A percentile compares a stretch with the other conserved stretches of the same genome.
Conservation (phyloP, 75 land plant genomes). For the Picea sitchensis region DNA sequence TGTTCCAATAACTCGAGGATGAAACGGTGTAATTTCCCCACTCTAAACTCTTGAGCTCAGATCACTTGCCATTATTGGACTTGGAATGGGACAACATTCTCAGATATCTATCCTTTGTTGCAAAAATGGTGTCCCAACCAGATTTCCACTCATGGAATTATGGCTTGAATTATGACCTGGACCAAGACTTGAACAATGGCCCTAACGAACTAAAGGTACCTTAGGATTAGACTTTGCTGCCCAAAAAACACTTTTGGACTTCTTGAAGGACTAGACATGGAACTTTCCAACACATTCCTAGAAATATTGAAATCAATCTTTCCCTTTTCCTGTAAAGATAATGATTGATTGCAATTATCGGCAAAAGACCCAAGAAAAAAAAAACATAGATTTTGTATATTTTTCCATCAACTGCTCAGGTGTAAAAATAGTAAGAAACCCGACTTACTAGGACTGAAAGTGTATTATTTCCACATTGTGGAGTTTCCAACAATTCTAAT, state of each 20-base stretch:
- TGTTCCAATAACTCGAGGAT: constrained; percentile 61
- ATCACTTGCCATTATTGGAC: constrained; percentile 84
- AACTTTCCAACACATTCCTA: constrained; percentile 64
- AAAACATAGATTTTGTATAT: too few species aligned
- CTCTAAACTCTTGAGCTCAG: constrained; percentile 76
- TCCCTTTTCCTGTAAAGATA: too few species aligned
- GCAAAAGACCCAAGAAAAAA: too few species aligned
- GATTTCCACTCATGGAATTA: constrained; percentile 63
- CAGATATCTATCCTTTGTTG: constrained; percentile 63
- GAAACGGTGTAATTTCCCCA: constrained; percentile 84
- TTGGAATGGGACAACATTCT: constrained; percentile 74
- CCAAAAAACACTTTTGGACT: constrained; percentile 50
- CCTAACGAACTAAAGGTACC: constrained; percentile 44
- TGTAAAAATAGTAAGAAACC: too few species aligned
- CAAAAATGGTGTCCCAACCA: constrained; percentile 60
- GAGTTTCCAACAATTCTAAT: too few species aligned
- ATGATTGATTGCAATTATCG: too few species aligned
- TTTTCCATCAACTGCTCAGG: too few species aligned
- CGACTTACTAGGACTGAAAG: too few species aligned
- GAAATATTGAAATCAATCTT: too few species aligned
- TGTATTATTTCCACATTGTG: too few species aligned
- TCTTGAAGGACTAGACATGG: constrained; percentile 69
- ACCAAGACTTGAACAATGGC: constrained; percentile 75
- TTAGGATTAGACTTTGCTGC: constrained; percentile 38
- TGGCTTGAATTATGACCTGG: constrained; percentile 74